Base-by-base conservation (phyloP, 257 asterid species). In the Nicotiana tomentosiformis region DNA sequence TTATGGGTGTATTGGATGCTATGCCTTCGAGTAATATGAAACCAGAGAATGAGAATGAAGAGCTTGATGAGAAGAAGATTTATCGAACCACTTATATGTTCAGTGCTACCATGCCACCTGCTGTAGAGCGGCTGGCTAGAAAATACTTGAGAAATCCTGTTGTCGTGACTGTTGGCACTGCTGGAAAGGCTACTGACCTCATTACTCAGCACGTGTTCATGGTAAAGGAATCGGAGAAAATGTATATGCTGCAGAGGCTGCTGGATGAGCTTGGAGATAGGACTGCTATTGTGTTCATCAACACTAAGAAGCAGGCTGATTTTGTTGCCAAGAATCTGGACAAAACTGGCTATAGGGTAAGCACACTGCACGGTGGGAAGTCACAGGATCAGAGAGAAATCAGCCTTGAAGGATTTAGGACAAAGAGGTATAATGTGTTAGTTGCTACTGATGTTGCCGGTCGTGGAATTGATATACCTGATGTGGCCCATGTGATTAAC, bases 391-490 rank as follows among this genome's bases (percentile, higher is more conserved):
- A 84, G 83, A 90, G 94, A 86, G 93, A 91, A 79, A 85, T 85
- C 83, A 90, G 91, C 77, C 89, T 90, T 7, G 94, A 90, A 80
- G 94, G 92, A 70, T 90, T 91, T 81, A 87, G 92, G 89, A 88
- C 89, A 35, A 88, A 91, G 87, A 88, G 90, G 80, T 91, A 77
- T 66, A 90, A 86, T 85, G 91, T 91, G 23, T 84, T 91, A 86
- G 94, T 91, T 78, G 94, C 93, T 20, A 91, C 94, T 17, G 92
- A 91, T 58, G 93, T 91, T 14, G 93, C 93, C 32, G 94, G 94
- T 14, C 94, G 94, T 86, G 93, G 93, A 53, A 91, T 91, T 72
- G 92, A 91, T 82, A 91, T 90, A 78, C 92, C 93, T 33, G 94
- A 90, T 82, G 93, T 91, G 77, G 91, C 92, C 17, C 93, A 90